Evolutionary conservation across 148 eudicot species (phyloP).

Genomic region (Nepenthes gracilis): DNA sequence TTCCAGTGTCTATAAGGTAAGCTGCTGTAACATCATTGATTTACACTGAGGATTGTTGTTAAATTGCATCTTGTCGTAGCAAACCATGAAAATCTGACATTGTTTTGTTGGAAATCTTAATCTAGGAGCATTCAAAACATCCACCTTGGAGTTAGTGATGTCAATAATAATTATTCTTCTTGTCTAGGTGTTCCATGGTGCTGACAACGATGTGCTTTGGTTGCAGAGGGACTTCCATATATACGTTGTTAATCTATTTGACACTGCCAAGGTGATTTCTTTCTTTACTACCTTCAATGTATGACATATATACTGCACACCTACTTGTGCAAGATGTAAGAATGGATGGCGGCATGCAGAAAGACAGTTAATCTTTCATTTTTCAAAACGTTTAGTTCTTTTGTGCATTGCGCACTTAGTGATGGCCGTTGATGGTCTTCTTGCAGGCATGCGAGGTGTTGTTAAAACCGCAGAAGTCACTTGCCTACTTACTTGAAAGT

Average conservation of each 20-base stretch:
- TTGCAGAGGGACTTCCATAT: slow-evolving; percentile 96
- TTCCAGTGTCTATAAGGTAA: slow-evolving; percentile 79
- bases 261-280: slow-evolving; percentile 80
- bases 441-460: slow-evolving; percentile 90
- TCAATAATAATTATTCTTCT: not conserved
- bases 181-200: slow-evolving; percentile 82
- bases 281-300: not conserved
- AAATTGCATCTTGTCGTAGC: no score
- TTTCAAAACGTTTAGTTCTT: not conserved
- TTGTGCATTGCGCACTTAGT: not conserved
- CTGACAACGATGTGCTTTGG: slow-evolving; percentile 96
- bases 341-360: not conserved
- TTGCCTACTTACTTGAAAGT: slow-evolving; percentile 83
- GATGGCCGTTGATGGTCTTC: slow-evolving; percentile 11
- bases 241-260: slow-evolving; percentile 84
- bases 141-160: no score
- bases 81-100: no score
- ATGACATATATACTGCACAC: not conserved
- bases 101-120: no score
- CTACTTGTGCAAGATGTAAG: not conserved
- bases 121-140: no score
- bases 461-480: slow-evolving; percentile 86
- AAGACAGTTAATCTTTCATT: not conserved
- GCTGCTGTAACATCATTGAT: not conserved
- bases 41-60: not conserved